Evolutionary conservation across 1,284 basidiomycete species (phyloP).

Genomic region (Fomitopsis pinicola): DNA sequence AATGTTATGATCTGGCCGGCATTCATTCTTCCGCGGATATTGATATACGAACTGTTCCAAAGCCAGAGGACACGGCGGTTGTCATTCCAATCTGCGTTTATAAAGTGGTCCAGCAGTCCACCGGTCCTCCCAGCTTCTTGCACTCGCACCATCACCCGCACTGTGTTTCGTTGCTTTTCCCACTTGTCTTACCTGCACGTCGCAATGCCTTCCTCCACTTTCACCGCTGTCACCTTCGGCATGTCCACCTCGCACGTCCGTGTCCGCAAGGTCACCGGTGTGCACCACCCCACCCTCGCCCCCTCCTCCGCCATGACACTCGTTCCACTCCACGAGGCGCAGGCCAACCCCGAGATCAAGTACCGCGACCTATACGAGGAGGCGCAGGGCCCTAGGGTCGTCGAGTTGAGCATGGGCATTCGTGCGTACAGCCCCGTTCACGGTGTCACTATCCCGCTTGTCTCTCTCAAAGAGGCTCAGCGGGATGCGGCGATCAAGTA

Average conservation of each 20-base stretch:
- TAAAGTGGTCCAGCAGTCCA: not conserved
- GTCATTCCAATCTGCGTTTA: not conserved
- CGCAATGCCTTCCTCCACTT: not conserved
- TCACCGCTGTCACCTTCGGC: not conserved
- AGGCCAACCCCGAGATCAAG: not conserved
- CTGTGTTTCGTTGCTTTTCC: not conserved
- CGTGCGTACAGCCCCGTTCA: not conserved
- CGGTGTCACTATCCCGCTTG: not conserved
- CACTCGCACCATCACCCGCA: not conserved
- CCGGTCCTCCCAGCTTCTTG: not conserved
- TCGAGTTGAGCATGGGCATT: not conserved
- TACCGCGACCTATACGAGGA: not conserved
- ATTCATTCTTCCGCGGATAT: too few species aligned
- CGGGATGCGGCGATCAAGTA: not conserved
- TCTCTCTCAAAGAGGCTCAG: not conserved
- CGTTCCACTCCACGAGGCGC: not conserved
- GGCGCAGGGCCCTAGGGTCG: not conserved
- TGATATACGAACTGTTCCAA: too few species aligned
- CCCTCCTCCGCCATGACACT: not conserved
- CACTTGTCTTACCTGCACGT: not conserved
- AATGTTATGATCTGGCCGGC: too few species aligned
- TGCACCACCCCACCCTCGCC: not conserved
- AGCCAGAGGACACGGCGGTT: not conserved
- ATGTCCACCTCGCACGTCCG: too few species aligned
- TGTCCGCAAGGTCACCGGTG: not conserved